Evolutionary conservation across 2,329 filamentous ascomycete species (phyloP), one percentile per base, ranked within the genome.

Genomic region (Hypoxylon sp.): DNA sequence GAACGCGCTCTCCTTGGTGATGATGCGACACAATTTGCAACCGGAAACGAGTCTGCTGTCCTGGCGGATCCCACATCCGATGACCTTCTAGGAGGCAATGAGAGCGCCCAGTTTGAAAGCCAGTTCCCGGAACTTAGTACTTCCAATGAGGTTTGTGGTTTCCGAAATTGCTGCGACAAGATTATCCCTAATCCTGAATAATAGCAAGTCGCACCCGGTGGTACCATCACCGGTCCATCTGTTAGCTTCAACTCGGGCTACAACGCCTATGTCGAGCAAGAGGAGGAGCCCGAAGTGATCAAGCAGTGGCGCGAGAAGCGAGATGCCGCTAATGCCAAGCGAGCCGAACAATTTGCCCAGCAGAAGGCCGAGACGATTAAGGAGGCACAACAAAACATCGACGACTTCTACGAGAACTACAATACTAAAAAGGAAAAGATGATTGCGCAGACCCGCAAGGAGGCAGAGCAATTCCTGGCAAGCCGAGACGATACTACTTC

Each of bases 361-460:
- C 93, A 94, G 82, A 96, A 96, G 79, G 88, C 89, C 69, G 90
- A 95, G 79, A 98, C 94, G 1, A 84, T 98, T 78, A 90, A 93
- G 79, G 93, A 96, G 74, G 96, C 96, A 10, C 93, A 94, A 78
- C 88, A 94, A 79, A 96, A 97, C 80, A 97, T 99, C 71, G 96
- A 99, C 79, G 96, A 98, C 80, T 99, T 98, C 83, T 99, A 99
- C 85, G 94, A 98, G 78, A 98, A 97, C 82, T 99, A 99, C 86
- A 98, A 98, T 85, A 90, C 91, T 81, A 97, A 98, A 84, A 95
- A 96, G 80, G 96, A 99, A 80, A 98, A 98, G 87, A 89, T 88
- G 65, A 91, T 98, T 73, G 86, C 91, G 21, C 93, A 97, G 84
- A 96, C 95, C 62, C 89, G 91, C 75, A 91, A 92, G 80, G 96